A percentile compares a stretch with the other conserved stretches of the same genome.
Evolutionary conservation across 495 filamentous ascomycete genomes (phyloP).

Genomic region (Penicillium coprophilum): DNA sequence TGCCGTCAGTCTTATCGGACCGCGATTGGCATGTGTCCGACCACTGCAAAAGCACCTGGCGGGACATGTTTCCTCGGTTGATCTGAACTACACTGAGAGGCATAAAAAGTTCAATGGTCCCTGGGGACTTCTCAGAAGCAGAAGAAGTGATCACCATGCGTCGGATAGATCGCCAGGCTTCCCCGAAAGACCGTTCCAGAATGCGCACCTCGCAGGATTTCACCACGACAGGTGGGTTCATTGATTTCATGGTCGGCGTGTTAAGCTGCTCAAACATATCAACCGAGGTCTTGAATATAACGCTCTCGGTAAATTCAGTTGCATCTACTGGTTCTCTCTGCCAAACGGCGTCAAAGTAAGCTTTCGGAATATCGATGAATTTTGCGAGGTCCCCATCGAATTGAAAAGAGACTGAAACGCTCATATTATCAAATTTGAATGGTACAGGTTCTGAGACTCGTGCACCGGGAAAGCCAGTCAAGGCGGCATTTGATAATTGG

Average conservation of each 20-base stretch:
- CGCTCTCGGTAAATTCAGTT: slow-evolving; percentile 33
- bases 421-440: slow-evolving; percentile 33
- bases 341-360: slow-evolving; percentile 40
- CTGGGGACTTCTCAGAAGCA: slow-evolving; percentile 33
- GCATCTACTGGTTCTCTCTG: slow-evolving; percentile 41
- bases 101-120: slow-evolving; percentile 40
- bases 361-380: slow-evolving; percentile 37
- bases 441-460: slow-evolving; percentile 31
- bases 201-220: slow-evolving; percentile 44
- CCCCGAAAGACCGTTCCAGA: slow-evolving; percentile 36
- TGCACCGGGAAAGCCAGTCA: slow-evolving; percentile 21
- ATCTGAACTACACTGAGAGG: slow-evolving; percentile 41
- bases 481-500: slow-evolving; percentile 15
- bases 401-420: slow-evolving; percentile 37
- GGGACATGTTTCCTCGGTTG: slow-evolving; percentile 27
- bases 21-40: slow-evolving; percentile 42
- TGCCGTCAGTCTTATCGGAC: slow-evolving; percentile 36
- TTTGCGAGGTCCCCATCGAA: slow-evolving; percentile 31
- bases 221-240: slow-evolving; percentile 30
- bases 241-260: slow-evolving; percentile 34
- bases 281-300: slow-evolving; percentile 38
- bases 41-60: slow-evolving; percentile 40
- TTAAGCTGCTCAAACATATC: slow-evolving; percentile 37
- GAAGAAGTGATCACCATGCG: slow-evolving; percentile 45
- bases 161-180: slow-evolving; percentile 41